Evolutionary conservation across 371 early-diverging fungal genomes (phyloP).

Genomic region (Apophysomyces sp.): DNA sequence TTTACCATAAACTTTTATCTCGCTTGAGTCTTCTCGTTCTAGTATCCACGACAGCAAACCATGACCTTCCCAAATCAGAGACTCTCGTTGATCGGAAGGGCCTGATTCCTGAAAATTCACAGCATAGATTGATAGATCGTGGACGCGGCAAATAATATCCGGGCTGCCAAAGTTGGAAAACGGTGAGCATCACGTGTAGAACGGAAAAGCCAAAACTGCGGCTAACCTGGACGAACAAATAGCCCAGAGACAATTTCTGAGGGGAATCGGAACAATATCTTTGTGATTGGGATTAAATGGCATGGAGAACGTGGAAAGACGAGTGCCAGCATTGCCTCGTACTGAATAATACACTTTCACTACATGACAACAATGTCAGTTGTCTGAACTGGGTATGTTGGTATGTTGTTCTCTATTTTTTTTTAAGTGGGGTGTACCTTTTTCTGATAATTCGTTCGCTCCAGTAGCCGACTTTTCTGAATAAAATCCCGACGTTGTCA

Average conservation of each 20-base stretch:
- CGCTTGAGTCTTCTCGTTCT: conserved; percentile 18
- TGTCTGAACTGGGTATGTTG: too few species aligned
- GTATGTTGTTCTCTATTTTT: not conserved
- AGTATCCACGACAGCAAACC: conserved; percentile 48
- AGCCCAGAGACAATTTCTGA: conserved; percentile 39
- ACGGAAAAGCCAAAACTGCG: not conserved
- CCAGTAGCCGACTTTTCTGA: not conserved
- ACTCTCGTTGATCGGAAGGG: conserved; percentile 12
- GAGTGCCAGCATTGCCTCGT: conserved; percentile 30
- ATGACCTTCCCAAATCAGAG: conserved; percentile 50
- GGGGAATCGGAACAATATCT: conserved; percentile 25
- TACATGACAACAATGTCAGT: conserved; percentile 7
- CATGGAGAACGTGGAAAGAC: conserved; percentile 33
- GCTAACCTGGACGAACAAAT: conserved; percentile 45
- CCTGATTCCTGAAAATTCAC: conserved; percentile 41
- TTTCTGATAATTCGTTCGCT: not conserved
- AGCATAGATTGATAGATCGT: conserved; percentile 46
- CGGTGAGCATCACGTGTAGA: conserved; percentile 15
- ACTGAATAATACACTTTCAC: conserved; percentile 40
- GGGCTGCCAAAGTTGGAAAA: conserved; percentile 18
- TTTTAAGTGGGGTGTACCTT: not conserved
- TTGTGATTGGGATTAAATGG: conserved; percentile 3
- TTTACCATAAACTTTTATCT: conserved; percentile 21
- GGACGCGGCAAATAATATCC: conserved; percentile 42
- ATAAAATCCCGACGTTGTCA: conserved; percentile 4